Conservation (phyloP, 2,329 filamentous ascomycete species). For the Paraphoma chrysanthemicola region DNA sequence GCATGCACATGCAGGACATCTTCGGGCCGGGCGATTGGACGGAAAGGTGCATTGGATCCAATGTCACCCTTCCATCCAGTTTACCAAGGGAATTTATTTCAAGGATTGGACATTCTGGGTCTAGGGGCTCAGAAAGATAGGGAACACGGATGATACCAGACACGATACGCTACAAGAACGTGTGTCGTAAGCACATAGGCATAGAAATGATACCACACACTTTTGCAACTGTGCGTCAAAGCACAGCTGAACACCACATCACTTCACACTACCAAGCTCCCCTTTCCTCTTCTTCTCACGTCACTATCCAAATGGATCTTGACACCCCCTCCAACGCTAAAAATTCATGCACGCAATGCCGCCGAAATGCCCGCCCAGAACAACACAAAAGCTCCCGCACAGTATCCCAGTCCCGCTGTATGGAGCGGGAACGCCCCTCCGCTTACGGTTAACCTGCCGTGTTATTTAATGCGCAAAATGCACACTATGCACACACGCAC, state of each 20-base stretch:
- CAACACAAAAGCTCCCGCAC: conserved; percentile 6
- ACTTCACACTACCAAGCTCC: background rate
- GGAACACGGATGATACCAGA: background rate
- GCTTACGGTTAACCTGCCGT: background rate
- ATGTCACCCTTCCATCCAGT: conserved; percentile 7
- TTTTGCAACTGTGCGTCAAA: conserved; percentile 1
- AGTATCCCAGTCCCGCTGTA: background rate
- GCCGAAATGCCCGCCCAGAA: background rate
- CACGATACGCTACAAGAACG: background rate
- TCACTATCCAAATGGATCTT: no score
- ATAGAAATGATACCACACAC: conserved; percentile 31
- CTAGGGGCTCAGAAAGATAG: background rate
- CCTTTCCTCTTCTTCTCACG: background rate
- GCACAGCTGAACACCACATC: background rate
- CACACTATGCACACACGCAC: background rate
- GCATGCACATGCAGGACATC: conserved; percentile 27
- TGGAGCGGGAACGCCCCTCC: background rate
- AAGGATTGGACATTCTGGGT: background rate
- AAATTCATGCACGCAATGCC: background rate
- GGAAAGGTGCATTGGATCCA: conserved; percentile 14
- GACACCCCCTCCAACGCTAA: no score
- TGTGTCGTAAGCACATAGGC: background rate
- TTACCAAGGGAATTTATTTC: background rate
- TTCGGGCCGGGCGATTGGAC: conserved; percentile 15
- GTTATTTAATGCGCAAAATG: background rate